A percentile compares a stretch with the other conserved stretches of the same genome.
Conservation (phyloP, 495 filamentous ascomycete species). For the Cairneyella variabilis region DNA sequence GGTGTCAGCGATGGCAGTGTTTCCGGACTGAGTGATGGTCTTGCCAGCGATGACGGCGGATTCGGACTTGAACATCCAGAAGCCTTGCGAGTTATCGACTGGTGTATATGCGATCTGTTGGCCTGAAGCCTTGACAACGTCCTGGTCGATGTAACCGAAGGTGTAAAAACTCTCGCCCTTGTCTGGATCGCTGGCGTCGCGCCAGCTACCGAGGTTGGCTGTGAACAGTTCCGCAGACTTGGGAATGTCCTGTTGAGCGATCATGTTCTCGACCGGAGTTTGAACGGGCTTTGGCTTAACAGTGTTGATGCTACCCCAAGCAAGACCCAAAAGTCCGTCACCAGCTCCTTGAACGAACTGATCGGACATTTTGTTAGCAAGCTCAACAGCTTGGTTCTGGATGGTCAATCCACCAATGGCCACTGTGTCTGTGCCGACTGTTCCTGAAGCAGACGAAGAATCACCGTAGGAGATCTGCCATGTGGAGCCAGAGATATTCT, state of each 20-base stretch:
- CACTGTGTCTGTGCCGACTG: constrained; percentile 66
- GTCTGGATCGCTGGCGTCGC: constrained; percentile 49
- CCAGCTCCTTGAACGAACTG: constrained; percentile 55
- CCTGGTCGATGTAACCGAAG: constrained; percentile 73
- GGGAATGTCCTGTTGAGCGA: constrained; percentile 60
- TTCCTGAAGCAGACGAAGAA: constrained; percentile 64
- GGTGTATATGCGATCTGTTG: constrained; percentile 58
- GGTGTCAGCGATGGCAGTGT: constrained; percentile 78
- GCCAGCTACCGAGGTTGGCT: constrained; percentile 62
- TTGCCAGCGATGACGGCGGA: constrained; percentile 60
- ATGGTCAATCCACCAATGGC: constrained; percentile 65
- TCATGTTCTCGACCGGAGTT: constrained; percentile 79
- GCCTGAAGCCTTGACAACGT: constrained; percentile 50
- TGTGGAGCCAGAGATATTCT: constrained; percentile 40
- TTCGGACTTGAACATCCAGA: constrained; percentile 66
- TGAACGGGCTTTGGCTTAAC: constrained; percentile 55
- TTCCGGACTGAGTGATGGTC: constrained; percentile 50
- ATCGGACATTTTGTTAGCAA: constrained; percentile 60
- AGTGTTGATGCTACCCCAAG: constrained; percentile 67
- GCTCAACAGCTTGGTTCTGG: constrained; percentile 64
- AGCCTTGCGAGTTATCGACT: constrained; percentile 66
- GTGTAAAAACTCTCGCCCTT: constrained; percentile 70
- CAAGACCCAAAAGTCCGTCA: constrained; percentile 75
- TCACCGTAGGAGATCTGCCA: constrained; percentile 78
- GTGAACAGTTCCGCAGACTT: constrained; percentile 66